Base-by-base conservation (phyloP, 495 filamentous ascomycete species). In the Aspergillus bertholletiae region DNA sequence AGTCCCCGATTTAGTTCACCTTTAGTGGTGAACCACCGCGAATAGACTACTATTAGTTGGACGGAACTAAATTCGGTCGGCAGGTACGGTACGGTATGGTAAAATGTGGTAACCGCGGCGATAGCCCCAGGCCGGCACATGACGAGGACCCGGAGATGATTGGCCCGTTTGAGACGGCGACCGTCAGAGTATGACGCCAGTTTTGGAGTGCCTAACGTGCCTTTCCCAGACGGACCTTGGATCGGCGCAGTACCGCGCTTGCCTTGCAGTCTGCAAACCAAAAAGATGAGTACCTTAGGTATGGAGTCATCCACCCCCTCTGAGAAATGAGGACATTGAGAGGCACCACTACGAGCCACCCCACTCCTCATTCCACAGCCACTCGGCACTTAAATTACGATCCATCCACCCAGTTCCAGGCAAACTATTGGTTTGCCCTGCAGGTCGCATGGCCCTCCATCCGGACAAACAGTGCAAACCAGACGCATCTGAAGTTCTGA, bases 371-470 rank as follows among this genome's bases (percentile, higher is more conserved):
- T 23, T 23, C 21, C 22, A 24, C 46, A 49, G 46, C 46, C 46
- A 49, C 46, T 49, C 27, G 18, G 27, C 27, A 34, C 11, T 34
- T 17, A 35, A 15, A 27, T 9, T 21, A 18, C 39, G 18, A 20
- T 22, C 39, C 39, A 43, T 43, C 15, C 18, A 22, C 18, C 39
- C 7, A 8, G 18, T 21, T 18, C 37, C 39, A 43, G 39, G 39
- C 18, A 43, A 43, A 43, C 22, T 35, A 56, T 45, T 46, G 48
- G 54, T 41, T 30, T 49, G 34, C n/a, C 28, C 44, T 44, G 50
- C 51, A 49, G 18, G n/a, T 51, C 49, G 43, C 49, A 49, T 53
- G 55, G 55, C 49, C 49, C 47, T 49, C n/a, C n/a, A n/a, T n/a
- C n/a, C 13, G 3, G 4, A 46, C 52, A 60, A 52, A 55, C 53